Conservation (phyloP, 768 basidiomycete genomes). For the Multifurca ochricompacta region DNA sequence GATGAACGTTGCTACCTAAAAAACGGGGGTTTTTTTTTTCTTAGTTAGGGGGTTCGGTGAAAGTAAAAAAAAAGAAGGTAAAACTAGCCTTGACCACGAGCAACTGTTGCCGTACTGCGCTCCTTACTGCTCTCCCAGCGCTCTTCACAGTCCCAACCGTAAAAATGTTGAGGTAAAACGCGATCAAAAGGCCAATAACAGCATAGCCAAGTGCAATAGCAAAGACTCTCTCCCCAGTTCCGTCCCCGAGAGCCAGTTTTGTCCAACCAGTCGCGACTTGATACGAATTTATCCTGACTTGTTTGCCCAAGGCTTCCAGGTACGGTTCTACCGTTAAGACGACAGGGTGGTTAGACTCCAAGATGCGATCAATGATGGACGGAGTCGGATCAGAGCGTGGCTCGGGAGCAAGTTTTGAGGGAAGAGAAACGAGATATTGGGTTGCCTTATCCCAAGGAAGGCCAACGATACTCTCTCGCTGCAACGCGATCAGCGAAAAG, state of each 20-base stretch:
- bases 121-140: constrained; percentile 66
- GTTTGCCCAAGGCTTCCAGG: constrained; percentile 53
- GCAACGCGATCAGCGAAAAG: neutral
- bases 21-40: no score
- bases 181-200: constrained; percentile 50
- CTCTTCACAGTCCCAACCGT: constrained; percentile 68
- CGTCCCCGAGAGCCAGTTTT: constrained; percentile 54
- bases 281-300: constrained; percentile 38
- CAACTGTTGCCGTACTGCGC: constrained; percentile 71
- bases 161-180: constrained; percentile 65
- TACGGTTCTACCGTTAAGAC: constrained; percentile 44
- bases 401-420: constrained; percentile 1
- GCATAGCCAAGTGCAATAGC: constrained; percentile 70
- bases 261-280: constrained; percentile 47
- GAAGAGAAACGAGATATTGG: constrained; percentile 1
- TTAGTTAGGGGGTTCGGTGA: no score
- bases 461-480: constrained; percentile 1
- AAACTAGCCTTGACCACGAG: constrained; percentile 74
- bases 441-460: constrained; percentile 12
- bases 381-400: constrained; percentile 1
- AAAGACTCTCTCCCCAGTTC: constrained; percentile 55
- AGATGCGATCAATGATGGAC: constrained; percentile 28
- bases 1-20: constrained; percentile 85
- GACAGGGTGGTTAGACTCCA: constrained; percentile 32
- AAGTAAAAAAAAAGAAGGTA: no score